Conservation (phyloP, 1,284 basidiomycete species). For the Calocybe gambosa region DNA sequence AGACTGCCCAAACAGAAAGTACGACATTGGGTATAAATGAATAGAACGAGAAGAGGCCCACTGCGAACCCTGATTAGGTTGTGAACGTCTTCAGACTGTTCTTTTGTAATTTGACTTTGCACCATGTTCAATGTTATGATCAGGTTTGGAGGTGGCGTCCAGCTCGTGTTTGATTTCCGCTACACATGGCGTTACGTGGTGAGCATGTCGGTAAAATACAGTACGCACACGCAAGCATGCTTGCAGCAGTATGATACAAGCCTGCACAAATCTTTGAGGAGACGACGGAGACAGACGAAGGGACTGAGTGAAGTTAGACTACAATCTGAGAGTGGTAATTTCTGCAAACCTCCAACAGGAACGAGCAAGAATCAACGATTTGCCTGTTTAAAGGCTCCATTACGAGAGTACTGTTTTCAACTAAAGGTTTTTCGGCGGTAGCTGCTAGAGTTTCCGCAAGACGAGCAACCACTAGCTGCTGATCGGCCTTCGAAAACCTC, state of each 20-base stretch:
- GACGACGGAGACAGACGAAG: slow-evolving; percentile 26
- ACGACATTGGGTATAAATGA: slow-evolving; percentile 39
- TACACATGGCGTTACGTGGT: slow-evolving; percentile 20
- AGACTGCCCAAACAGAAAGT: slow-evolving; percentile 49
- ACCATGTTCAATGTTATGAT: slow-evolving; percentile 34
- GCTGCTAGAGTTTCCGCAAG: slow-evolving; percentile 32
- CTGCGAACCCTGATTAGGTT: slow-evolving; percentile 62
- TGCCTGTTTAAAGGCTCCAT: slow-evolving; percentile 32
- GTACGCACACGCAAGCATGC: slow-evolving; percentile 38
- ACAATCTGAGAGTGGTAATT: neutral
- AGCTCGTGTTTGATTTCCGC: slow-evolving; percentile 38
- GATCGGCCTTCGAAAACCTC: slow-evolving; percentile 36
- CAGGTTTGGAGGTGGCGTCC: slow-evolving; percentile 41
- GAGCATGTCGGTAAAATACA: neutral
- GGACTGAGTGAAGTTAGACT: slow-evolving; percentile 11
- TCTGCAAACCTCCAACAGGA: slow-evolving; percentile 42
- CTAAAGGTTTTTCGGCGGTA: slow-evolving; percentile 21
- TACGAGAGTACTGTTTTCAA: slow-evolving; percentile 18
- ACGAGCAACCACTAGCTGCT: slow-evolving; percentile 37
- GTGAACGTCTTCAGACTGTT: slow-evolving; percentile 35
- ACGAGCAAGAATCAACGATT: slow-evolving; percentile 39
- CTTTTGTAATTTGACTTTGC: slow-evolving; percentile 25
- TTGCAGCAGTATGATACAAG: slow-evolving; percentile 34
- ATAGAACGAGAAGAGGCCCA: slow-evolving; percentile 40
- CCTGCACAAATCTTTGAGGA: slow-evolving; percentile 27